Percentiles rank a stretch among this genome's conserved stretches.
Conservation (phyloP, 306 rosid genomes). For the Pachyrhizus erosus region DNA sequence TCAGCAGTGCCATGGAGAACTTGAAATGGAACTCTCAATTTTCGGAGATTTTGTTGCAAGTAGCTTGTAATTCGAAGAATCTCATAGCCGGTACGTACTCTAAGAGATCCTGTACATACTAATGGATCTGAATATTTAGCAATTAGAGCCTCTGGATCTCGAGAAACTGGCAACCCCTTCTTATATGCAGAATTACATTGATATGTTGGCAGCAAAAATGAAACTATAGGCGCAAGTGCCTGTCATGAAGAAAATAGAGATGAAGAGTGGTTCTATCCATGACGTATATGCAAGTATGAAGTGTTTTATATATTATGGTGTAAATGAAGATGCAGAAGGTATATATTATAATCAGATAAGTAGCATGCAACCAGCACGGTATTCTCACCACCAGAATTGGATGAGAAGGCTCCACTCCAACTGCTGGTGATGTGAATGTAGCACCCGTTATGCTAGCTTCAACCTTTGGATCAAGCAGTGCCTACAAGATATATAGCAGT, state of each 20-base stretch:
- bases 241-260: conserved; percentile 38
- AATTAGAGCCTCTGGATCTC: conserved; percentile 81
- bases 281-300: background rate
- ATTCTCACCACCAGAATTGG: conserved; percentile 72
- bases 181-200: conserved; percentile 72
- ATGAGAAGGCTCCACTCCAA: conserved; percentile 86
- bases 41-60: conserved; percentile 76
- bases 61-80: conserved; percentile 67
- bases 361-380: background rate
- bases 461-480: conserved; percentile 76
- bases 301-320: background rate
- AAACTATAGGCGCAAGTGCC: conserved; percentile 79
- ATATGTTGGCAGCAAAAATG: conserved; percentile 75
- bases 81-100: conserved; percentile 85
- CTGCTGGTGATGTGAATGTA: conserved; percentile 88
- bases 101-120: conserved; percentile 76
- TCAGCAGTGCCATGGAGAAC: conserved; percentile 93
- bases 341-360: background rate
- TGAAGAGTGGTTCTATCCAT: background rate
- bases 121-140: conserved; percentile 91
- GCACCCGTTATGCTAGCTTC: conserved; percentile 71
- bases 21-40: conserved; percentile 72
- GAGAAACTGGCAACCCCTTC: conserved; percentile 62
- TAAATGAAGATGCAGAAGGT: background rate
- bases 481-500: conserved; percentile 50